Conservation (phyloP, 2,329 filamentous ascomycete species). For the Scedosporium boydii region DNA sequence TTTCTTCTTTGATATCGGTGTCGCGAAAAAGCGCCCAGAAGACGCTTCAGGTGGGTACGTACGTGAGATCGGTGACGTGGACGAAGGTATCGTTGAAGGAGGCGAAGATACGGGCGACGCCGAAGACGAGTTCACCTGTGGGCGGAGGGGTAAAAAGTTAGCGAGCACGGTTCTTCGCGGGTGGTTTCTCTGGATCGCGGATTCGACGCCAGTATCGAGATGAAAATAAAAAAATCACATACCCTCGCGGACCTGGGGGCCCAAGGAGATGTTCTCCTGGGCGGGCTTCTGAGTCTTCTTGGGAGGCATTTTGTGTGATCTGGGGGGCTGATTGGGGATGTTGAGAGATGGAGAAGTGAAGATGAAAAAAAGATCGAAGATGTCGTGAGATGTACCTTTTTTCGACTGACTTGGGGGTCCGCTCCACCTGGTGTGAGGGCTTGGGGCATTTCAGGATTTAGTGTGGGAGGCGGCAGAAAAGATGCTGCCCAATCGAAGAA, state of each 20-base stretch:
- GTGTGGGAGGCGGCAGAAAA: conserved; percentile 27
- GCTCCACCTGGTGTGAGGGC: neutral
- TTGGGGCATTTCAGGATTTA: neutral
- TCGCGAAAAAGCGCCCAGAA: neutral
- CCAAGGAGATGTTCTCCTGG: conserved; percentile 97
- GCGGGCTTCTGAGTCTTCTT: conserved; percentile 78
- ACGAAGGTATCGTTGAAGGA: conserved; percentile 93
- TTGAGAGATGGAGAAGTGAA: neutral
- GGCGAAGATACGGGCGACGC: conserved; percentile 92
- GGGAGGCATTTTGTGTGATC: conserved; percentile 70
- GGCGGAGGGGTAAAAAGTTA: conserved; percentile 16
- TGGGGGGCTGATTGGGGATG: conserved; percentile 9
- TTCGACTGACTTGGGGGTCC: neutral
- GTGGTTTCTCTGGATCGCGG: neutral
- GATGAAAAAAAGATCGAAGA: neutral
- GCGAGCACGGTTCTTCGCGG: conserved; percentile 4
- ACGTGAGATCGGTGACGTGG: conserved; percentile 98
- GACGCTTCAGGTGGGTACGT: conserved; percentile 28
- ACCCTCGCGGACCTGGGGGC: conserved; percentile 95
- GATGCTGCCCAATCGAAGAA: conserved; percentile 14
- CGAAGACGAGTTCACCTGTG: conserved; percentile 90
- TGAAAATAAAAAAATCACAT: conserved; percentile 26
- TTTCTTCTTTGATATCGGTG: neutral
- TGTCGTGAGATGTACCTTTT: conserved; percentile 4
- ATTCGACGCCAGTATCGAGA: neutral